Conservation (phyloP, 352 stramenopile genomes). For the Phytopythium sindhum region DNA sequence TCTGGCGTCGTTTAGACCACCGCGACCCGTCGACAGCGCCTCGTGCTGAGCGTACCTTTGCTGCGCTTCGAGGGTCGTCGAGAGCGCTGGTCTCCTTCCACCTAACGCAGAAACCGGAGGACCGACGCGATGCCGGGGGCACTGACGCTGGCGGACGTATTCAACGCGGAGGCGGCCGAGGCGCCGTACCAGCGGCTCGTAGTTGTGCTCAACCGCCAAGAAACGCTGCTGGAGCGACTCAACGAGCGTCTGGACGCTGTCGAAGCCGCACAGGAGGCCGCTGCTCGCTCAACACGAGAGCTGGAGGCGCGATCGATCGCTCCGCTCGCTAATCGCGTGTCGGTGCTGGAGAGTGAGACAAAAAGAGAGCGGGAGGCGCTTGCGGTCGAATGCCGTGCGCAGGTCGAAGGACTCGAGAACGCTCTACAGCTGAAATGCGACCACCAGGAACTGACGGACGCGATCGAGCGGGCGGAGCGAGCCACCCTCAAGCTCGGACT, state of each 20-base stretch:
- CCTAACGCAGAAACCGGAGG: background rate
- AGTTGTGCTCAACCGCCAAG: constrained; percentile 59
- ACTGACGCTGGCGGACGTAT: constrained; percentile 45
- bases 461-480: constrained; percentile 13
- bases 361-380: background rate
- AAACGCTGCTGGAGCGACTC: constrained; percentile 32
- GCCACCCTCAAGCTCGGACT: constrained; percentile 14
- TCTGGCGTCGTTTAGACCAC: background rate
- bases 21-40: background rate
- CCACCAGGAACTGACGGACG: constrained; percentile 15
- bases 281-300: constrained; percentile 22
- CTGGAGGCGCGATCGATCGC: constrained; percentile 6
- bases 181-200: constrained; percentile 53
- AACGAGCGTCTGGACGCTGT: constrained; percentile 18
- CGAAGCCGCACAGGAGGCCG: constrained; percentile 19
- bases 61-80: background rate
- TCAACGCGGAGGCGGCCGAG: constrained; percentile 46
- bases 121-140: background rate
- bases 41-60: background rate
- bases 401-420: constrained; percentile 14
- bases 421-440: constrained; percentile 21
- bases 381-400: background rate
- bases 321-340: constrained; percentile 12
- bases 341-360: constrained; percentile 4
- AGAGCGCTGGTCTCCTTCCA: background rate